These are phyloP conservation scores for Bipolaris cookei DNA, from an alignment of 2,329 filamentous ascomycete species.

Conservation along the genomic window DNA sequence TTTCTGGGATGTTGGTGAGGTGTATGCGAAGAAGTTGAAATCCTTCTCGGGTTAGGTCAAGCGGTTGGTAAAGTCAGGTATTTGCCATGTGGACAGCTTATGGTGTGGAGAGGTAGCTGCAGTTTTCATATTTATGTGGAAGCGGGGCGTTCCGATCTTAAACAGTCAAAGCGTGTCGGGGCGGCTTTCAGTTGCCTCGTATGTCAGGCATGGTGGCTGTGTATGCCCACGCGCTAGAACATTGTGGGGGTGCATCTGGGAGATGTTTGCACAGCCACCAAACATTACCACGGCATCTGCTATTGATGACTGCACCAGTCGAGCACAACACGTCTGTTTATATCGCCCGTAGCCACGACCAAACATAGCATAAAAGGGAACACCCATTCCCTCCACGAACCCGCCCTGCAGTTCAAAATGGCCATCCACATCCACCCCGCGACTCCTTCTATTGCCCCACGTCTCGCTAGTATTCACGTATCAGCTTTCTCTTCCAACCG, in stretches of 20 bases:
- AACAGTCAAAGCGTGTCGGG: background rate
- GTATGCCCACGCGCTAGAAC: no score
- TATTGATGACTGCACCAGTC: no score
- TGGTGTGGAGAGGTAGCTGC: background rate
- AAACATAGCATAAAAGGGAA: background rate
- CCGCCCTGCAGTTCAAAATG: background rate
- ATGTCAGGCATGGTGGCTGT: background rate
- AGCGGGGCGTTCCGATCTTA: background rate
- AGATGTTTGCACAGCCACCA: background rate
- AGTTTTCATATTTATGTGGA: background rate
- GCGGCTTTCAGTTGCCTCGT: background rate
- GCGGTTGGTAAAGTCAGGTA: background rate
- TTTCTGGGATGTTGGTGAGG: background rate
- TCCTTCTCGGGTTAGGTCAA: background rate
- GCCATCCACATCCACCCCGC: slow-evolving; percentile 2
- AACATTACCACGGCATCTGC: no score
- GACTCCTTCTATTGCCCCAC: background rate
- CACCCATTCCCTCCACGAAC: background rate
- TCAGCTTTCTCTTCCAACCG: slow-evolving; percentile 13
- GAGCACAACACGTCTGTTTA: no score
- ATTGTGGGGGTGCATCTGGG: no score
- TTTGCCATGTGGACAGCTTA: background rate
- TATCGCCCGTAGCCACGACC: no score
- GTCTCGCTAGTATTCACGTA: slow-evolving; percentile 9
- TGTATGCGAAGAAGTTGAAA: background rate